phyloP scores from a whole-genome alignment of 768 basidiomycete species.

The Lyophyllum shimeji region DNA sequence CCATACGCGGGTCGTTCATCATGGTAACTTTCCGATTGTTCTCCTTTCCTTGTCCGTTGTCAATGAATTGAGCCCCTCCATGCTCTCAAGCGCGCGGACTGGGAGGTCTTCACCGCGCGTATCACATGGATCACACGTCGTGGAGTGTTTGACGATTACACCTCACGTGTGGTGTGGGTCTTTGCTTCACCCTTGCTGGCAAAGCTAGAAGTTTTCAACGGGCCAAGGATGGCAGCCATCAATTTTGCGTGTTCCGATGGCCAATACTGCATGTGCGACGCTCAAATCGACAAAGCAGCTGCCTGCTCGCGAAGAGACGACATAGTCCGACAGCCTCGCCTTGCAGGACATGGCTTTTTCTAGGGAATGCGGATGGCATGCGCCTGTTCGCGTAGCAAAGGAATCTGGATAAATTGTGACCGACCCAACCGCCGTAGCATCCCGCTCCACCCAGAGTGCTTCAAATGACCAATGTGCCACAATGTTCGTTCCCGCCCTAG shows the following conservation, averaged over 20 bases:
- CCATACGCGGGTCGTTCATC: not conserved
- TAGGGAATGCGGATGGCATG: constrained; percentile 44
- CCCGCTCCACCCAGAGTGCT: not conserved
- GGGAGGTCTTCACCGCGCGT: not conserved
- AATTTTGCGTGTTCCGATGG: not conserved
- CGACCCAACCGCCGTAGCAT: not conserved
- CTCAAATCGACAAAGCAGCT: not conserved
- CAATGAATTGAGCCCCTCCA: not conserved
- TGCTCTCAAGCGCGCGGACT: not conserved
- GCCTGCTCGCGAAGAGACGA: constrained; percentile 13
- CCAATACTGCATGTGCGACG: not conserved
- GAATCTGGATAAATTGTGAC: constrained; percentile 15
- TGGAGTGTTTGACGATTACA: not conserved
- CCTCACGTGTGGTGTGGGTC: not conserved
- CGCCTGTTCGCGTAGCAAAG: constrained; percentile 23
- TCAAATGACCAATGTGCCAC: constrained; percentile 56
- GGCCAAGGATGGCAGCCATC: not conserved
- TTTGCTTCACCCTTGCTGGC: not conserved
- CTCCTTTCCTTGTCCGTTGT: not conserved
- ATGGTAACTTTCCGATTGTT: not conserved
- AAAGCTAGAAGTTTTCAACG: not conserved
- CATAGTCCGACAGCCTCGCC: constrained; percentile 43
- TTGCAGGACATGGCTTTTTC: constrained; percentile 28
- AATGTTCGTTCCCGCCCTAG: constrained; percentile 50
- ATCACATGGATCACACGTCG: not conserved